phyloP scores from a whole-genome alignment of 331 rosid species.

The Prunus yedoensis region DNA sequence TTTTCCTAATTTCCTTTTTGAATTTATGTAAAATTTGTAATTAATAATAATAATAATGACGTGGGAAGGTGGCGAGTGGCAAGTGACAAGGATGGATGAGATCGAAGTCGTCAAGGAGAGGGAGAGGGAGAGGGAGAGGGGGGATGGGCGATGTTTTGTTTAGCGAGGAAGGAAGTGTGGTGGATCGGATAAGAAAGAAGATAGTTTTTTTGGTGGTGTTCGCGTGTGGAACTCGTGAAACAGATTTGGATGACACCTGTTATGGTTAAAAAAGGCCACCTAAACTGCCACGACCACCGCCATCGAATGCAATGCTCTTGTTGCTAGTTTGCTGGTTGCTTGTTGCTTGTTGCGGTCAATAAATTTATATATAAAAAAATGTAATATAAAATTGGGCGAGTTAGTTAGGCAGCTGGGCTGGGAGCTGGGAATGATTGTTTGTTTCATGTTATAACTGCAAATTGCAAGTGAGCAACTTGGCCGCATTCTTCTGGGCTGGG shows the following conservation, averaged over 20 bases:
- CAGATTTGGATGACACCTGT: background rate
- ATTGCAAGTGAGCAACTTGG: background rate
- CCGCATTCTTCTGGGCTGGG: background rate
- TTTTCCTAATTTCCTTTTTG: too few relatives aligned
- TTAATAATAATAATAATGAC: too few relatives aligned
- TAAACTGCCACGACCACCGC: conserved; percentile 1
- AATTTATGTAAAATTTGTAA: background rate
- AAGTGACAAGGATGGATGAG: too few relatives aligned
- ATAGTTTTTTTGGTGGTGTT: background rate
- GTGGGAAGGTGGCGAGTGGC: background rate
- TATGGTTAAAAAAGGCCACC: background rate
- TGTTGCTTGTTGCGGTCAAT: too few relatives aligned
- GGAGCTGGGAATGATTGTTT: background rate
- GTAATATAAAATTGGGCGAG: too few relatives aligned
- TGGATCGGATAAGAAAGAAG: conserved; percentile 7
- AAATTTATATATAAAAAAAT: too few relatives aligned
- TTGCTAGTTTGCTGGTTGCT: too few relatives aligned
- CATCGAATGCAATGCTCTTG: background rate
- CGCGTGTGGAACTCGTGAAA: conserved; percentile 2
- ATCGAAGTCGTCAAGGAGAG: too few relatives aligned
- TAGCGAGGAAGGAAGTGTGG: background rate
- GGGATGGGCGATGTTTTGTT: too few relatives aligned
- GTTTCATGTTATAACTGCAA: background rate
- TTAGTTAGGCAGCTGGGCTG: too few relatives aligned
- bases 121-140: too few relatives aligned